Conservation (phyloP, 176 grass and related monocot genomes). For the Typha latifolia region DNA sequence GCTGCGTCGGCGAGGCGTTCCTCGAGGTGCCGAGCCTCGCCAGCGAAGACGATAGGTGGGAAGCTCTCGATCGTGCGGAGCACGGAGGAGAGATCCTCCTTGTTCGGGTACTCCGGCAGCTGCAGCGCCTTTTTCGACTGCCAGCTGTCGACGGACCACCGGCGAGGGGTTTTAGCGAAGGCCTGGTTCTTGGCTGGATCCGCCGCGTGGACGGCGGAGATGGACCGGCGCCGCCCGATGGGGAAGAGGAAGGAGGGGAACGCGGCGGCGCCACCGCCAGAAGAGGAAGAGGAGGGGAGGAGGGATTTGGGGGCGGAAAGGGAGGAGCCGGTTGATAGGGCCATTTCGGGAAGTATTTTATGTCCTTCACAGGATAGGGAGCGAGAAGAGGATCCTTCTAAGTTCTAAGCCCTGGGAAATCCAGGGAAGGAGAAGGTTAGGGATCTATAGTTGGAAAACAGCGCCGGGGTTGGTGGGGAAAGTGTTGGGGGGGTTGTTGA, state of each 20-base stretch:
- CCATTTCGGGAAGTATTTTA: slow-evolving; percentile 19
- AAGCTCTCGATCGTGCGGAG: slow-evolving; percentile 68
- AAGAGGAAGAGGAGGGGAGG: slow-evolving; percentile 1
- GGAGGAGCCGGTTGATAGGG: slow-evolving; percentile 25
- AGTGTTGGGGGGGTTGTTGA: not conserved
- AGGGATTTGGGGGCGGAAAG: slow-evolving; percentile 3
- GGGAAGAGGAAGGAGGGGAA: slow-evolving; percentile 14
- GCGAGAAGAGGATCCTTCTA: not conserved
- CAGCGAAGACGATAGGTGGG: slow-evolving; percentile 85
- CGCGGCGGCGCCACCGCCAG: not conserved
- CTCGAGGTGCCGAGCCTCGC: slow-evolving; percentile 71
- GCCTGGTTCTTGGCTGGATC: slow-evolving; percentile 25
- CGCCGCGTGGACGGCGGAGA: slow-evolving; percentile 49
- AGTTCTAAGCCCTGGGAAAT: not conserved
- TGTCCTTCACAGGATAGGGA: not conserved
- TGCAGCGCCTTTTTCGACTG: slow-evolving; percentile 42
- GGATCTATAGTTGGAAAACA: slow-evolving; percentile 8
- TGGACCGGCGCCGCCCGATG: not conserved
- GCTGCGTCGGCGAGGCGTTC: slow-evolving; percentile 75
- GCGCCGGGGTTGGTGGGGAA: not conserved
- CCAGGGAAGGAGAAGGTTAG: slow-evolving; percentile 14
- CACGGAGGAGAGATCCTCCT: slow-evolving; percentile 43
- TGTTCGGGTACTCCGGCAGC: slow-evolving; percentile 68
- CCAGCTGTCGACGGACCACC: slow-evolving; percentile 73
- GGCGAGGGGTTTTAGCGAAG: slow-evolving; percentile 14